These are phyloP conservation scores for Trichoderma orchidacearum DNA, from an alignment of 495 filamentous ascomycete genomes.

Conservation along the genomic window DNA sequence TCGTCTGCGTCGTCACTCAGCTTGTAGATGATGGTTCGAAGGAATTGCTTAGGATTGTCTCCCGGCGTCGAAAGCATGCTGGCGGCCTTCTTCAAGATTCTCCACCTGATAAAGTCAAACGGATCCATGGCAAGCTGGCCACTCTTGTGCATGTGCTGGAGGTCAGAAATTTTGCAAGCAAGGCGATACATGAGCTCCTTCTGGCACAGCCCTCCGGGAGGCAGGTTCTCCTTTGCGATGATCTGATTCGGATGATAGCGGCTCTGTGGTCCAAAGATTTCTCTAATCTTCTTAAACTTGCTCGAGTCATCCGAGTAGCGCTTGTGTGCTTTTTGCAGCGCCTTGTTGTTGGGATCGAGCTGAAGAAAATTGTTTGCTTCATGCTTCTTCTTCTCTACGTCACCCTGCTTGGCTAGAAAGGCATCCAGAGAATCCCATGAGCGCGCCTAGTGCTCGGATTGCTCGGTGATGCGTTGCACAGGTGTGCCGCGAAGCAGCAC, in stretches of 20 bases:
- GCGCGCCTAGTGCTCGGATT: background rate
- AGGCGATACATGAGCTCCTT: background rate
- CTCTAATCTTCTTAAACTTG: background rate
- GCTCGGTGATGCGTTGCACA: background rate
- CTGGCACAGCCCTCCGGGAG: background rate
- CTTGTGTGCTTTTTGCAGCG: background rate
- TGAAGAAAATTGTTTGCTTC: background rate
- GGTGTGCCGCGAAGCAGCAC: background rate
- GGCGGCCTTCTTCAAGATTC: background rate
- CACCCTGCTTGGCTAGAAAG: background rate
- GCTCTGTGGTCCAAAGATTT: background rate
- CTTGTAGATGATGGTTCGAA: background rate
- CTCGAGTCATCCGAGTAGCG: background rate
- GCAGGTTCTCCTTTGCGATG: background rate
- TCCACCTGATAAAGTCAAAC: slow-evolving; percentile 3
- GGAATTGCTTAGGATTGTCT: background rate
- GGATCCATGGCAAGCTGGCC: background rate
- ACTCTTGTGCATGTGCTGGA: background rate
- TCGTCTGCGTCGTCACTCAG: background rate
- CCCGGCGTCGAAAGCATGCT: background rate
- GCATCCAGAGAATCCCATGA: background rate
- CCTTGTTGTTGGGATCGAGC: background rate
- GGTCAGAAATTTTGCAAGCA: background rate
- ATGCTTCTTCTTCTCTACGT: background rate
- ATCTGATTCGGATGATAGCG: slow-evolving; percentile 1